Percentiles rank a stretch among this genome's conserved stretches.
Evolutionary conservation across 805 yeast species (phyloP).

Genomic region (Candida peoriensis): DNA sequence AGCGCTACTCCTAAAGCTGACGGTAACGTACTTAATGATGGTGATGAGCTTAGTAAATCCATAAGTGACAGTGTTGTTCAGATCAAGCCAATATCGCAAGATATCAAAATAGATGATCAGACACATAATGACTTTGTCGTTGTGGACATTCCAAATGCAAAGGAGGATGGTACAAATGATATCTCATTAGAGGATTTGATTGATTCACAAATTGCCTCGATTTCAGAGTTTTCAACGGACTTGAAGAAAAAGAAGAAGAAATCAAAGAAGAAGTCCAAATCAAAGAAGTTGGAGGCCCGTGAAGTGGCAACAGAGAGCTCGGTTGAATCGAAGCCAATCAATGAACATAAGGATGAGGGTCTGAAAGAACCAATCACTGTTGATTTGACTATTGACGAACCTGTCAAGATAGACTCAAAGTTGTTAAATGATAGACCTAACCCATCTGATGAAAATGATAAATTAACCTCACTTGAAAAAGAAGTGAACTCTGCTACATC

Average conservation of each 20-base stretch:
- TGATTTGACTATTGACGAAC: no score
- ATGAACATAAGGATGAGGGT: slow-evolving; percentile 16
- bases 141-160: slow-evolving; percentile 17
- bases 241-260: slow-evolving; percentile 16
- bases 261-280: slow-evolving; percentile 2
- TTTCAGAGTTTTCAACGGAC: slow-evolving; percentile 18
- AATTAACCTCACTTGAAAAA: no score
- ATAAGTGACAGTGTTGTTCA: not conserved
- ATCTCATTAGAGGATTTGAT: slow-evolving; percentile 25
- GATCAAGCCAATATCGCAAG: slow-evolving; percentile 1
- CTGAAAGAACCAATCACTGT: slow-evolving; percentile 4
- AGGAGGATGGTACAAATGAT: slow-evolving; percentile 8
- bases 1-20: no score
- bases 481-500: no score
- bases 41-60: not conserved
- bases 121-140: slow-evolving; percentile 20
- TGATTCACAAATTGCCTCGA: slow-evolving; percentile 26
- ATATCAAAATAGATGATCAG: slow-evolving; percentile 12
- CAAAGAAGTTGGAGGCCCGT: no score
- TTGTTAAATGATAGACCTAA: no score
- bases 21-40: no score
- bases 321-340: no score
- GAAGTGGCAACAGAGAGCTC: no score
- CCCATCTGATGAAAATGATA: no score
- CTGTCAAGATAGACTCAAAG: no score